Conservation (phyloP, 305 asterid genomes). For the Fraxinus baroniana region DNA sequence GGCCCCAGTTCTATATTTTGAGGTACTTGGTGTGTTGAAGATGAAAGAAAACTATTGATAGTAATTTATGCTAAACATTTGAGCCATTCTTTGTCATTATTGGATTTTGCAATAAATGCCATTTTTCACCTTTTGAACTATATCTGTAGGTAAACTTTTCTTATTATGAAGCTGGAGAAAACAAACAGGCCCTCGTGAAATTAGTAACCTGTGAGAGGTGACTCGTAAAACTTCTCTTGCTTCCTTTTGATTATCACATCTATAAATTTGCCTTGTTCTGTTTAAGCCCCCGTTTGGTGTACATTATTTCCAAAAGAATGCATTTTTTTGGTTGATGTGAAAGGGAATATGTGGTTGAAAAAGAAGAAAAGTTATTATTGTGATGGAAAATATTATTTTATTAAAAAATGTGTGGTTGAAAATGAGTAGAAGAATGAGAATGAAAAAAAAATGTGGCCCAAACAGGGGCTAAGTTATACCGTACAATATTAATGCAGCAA, state of each 20-base stretch:
- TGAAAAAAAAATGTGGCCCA: too few relatives aligned
- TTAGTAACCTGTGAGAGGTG: slow-evolving; percentile 89
- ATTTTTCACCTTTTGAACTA: slow-evolving; percentile 11
- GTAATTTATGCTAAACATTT: not conserved
- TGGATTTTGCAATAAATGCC: not conserved
- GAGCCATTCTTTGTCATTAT: slow-evolving; percentile 4
- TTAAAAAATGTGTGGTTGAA: too few relatives aligned
- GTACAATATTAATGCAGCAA: not conserved
- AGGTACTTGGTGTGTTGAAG: slow-evolving; percentile 7
- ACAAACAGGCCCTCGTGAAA: slow-evolving; percentile 91
- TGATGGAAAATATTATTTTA: too few relatives aligned
- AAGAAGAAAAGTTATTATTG: too few relatives aligned
- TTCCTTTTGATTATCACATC: not conserved
- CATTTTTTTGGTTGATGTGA: too few relatives aligned
- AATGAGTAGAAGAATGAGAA: too few relatives aligned
- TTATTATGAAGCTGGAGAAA: slow-evolving; percentile 92
- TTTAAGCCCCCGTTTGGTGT: too few relatives aligned
- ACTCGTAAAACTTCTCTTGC: slow-evolving; percentile 8
- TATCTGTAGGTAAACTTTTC: slow-evolving; percentile 77
- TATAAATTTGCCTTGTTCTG: not conserved
- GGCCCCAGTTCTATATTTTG: not conserved
- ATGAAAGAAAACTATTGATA: slow-evolving; percentile 8
- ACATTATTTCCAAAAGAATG: too few relatives aligned
- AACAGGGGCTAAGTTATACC: not conserved
- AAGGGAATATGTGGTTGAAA: too few relatives aligned